Conservation (phyloP, 495 filamentous ascomycete species). For the Neurospora sublineolata region DNA sequence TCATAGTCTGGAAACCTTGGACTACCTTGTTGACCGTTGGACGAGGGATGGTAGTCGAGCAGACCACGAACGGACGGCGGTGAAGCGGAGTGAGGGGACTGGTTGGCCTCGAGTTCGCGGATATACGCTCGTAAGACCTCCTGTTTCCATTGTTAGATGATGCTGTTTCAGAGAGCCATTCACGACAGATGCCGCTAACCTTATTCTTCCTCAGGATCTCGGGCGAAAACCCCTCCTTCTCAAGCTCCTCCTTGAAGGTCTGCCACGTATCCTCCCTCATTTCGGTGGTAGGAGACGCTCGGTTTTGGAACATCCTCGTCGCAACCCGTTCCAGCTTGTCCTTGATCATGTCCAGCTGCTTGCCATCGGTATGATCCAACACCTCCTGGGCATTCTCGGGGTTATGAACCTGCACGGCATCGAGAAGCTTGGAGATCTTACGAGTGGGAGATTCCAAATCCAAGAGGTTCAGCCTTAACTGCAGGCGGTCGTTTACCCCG, state of each 20-base stretch:
- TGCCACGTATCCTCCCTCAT: conserved; percentile 41
- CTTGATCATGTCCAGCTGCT: conserved; percentile 30
- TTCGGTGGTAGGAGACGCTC: conserved; percentile 23
- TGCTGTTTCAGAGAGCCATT: not conserved
- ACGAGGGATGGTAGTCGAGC: conserved; percentile 11
- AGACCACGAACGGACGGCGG: conserved; percentile 32
- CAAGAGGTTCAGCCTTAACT: conserved; percentile 24
- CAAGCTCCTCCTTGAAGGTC: conserved; percentile 40
- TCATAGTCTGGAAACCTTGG: conserved; percentile 1
- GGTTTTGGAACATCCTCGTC: conserved; percentile 28
- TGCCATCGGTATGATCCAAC: conserved; percentile 10
- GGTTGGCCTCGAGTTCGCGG: conserved; percentile 36
- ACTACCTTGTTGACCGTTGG: conserved; percentile 12
- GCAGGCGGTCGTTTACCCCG: conserved; percentile 1
- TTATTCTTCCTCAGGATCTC: conserved; percentile 39
- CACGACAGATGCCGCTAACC: conserved; percentile 18
- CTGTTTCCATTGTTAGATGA: conserved; percentile 17
- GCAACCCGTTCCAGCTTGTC: conserved; percentile 43
- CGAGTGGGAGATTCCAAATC: conserved; percentile 30
- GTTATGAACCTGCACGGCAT: conserved; percentile 34
- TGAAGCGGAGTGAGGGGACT: conserved; percentile 18
- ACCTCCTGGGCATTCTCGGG: conserved; percentile 22
- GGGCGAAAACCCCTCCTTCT: conserved; percentile 40
- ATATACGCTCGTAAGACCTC: conserved; percentile 45
- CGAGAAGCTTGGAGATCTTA: conserved; percentile 35